Base-by-base conservation (phyloP, 768 basidiomycete genomes). In the Leccinum olivaceopallidum region DNA sequence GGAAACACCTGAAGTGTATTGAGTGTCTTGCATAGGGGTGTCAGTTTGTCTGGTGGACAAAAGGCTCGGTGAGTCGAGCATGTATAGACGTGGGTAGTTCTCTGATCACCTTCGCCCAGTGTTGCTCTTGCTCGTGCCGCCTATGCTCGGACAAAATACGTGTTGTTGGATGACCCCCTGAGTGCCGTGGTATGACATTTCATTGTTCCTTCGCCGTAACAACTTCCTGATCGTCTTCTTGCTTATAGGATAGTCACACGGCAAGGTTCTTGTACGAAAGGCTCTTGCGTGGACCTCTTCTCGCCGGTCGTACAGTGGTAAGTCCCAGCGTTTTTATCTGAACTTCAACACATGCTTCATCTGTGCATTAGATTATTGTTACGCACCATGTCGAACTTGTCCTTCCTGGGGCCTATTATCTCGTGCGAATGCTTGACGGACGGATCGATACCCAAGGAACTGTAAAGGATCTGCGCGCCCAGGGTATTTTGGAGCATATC, bases 371-470 rank as follows among this genome's bases (percentile, higher is more conserved):
- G 86, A 76, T 88, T 44, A 78, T 89, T 5, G 91, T 94, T 37
- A 92, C 91, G 0, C 92, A 94, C 62, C 92, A 94, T 67, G 86
- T 94, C 28, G 89, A 93, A 54, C 82, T 95, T 1, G 86, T 94
- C 18, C 81, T 92, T 7, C 87, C 91, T 0, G 86, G 85, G 0
- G 83, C 89, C 0, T 68, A 86, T 65, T 92, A 92, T 66, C 75
- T 94, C 3, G 80, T 93, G 7, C 84, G 90, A 28, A 87, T 94
- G 82, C 79, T 91, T 2, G 91, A 93, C 68, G 92, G 92, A 3
- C 84, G 90, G 14, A 85, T 93, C 55, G 90, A 92, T 66, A 81
- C 83, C 1, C 85, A 90, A 68, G 92, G 92, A 6, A 83, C 82
- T 0, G 77, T 89, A 10, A 79, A 81, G 48, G 89, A 90, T 6